A percentile compares a stretch with the other conserved stretches of the same genome.
phyloP scores from a whole-genome alignment of 2,329 filamentous ascomycete genomes.

The Lecanicillium sp. region DNA sequence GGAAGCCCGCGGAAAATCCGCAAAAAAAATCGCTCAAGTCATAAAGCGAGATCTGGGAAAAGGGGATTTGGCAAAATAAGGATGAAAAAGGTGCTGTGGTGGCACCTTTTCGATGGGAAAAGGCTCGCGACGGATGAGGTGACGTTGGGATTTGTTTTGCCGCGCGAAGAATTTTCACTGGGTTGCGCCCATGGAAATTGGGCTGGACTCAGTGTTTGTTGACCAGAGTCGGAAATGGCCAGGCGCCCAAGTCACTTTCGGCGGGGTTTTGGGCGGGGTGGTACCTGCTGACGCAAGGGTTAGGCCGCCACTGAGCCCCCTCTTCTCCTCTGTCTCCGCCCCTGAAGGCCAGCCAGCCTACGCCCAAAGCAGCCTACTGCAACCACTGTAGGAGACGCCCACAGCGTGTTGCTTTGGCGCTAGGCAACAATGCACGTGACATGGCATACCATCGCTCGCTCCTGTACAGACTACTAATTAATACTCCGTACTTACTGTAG shows the following conservation, averaged over 20 bases:
- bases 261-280: constrained; percentile 11
- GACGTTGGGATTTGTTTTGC: constrained; percentile 48
- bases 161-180: constrained; percentile 47
- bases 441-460: too few relatives aligned
- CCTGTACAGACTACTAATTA: too few relatives aligned
- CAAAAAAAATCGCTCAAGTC: constrained; percentile 55
- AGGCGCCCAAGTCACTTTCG: constrained; percentile 13
- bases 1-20: constrained; percentile 38
- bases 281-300: constrained; percentile 21
- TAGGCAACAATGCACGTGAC: too few relatives aligned
- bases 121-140: constrained; percentile 40
- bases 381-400: constrained; percentile 4
- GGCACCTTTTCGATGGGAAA: constrained; percentile 45
- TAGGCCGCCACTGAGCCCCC: constrained; percentile 9
- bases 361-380: constrained; percentile 5
- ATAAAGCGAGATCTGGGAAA: constrained; percentile 51
- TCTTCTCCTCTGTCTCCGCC: constrained; percentile 21
- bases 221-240: constrained; percentile 1
- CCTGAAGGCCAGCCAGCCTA: constrained; percentile 8
- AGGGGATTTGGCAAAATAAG: constrained; percentile 35
- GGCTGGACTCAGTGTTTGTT: constrained; percentile 9
- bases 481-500: too few relatives aligned
- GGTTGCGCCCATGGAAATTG: constrained; percentile 15
- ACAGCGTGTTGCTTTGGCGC: too few relatives aligned
- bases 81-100: constrained; percentile 46